A percentile compares a stretch with the other conserved stretches of the same genome.
Evolutionary conservation across 768 basidiomycete species (phyloP).

Genomic region (Dentipellis fragilis): DNA sequence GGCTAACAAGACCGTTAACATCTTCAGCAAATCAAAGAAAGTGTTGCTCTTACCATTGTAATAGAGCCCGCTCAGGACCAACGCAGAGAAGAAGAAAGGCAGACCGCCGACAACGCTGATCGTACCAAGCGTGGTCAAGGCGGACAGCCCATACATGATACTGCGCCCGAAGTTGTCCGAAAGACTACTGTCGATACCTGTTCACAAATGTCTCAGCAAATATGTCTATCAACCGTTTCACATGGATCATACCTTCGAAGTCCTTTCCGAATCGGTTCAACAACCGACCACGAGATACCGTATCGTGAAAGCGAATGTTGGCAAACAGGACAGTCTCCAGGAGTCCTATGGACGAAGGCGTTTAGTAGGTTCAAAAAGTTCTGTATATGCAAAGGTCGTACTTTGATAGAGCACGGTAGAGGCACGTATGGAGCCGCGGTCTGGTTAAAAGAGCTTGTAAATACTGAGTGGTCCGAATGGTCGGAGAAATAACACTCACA

Average conservation of each 20-base stretch:
- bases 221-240: not conserved
- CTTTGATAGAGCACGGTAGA: slow-evolving; percentile 70
- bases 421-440: slow-evolving; percentile 75
- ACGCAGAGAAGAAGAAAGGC: slow-evolving; percentile 56
- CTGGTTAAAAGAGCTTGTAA: slow-evolving; percentile 18
- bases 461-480: slow-evolving; percentile 2
- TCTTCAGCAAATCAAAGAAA: not conserved
- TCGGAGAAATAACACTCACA: slow-evolving; percentile 34
- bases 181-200: slow-evolving; percentile 73
- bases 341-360: slow-evolving; percentile 28
- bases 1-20: not conserved
- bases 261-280: slow-evolving; percentile 86
- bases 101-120: slow-evolving; percentile 72
- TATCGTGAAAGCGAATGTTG: slow-evolving; percentile 89
- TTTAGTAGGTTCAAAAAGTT: slow-evolving; percentile 4
- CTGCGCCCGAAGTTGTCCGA: slow-evolving; percentile 83
- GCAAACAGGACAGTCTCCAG: slow-evolving; percentile 80
- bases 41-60: slow-evolving; percentile 45
- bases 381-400: slow-evolving; percentile 15
- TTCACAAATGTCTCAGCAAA: slow-evolving; percentile 9
- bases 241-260: slow-evolving; percentile 49
- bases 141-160: slow-evolving; percentile 59
- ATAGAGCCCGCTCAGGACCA: slow-evolving; percentile 51
- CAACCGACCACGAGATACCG: slow-evolving; percentile 74
- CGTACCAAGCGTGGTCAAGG: slow-evolving; percentile 59